Conservation (phyloP, 495 filamentous ascomycete genomes). For the Clohesyomyces aquaticus region DNA sequence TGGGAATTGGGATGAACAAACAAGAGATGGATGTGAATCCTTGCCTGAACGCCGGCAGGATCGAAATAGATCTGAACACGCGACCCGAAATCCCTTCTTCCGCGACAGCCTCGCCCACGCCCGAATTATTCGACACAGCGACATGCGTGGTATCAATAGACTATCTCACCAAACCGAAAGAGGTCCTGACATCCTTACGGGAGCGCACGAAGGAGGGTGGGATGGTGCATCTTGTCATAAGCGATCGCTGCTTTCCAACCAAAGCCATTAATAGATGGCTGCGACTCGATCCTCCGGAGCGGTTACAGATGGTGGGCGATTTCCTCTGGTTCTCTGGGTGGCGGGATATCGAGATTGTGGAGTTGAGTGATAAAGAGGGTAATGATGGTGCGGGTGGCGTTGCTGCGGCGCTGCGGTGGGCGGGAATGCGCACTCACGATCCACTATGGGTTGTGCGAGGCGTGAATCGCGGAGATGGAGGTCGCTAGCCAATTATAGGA, state of each 20-base stretch:
- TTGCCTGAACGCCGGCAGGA: conserved; percentile 36
- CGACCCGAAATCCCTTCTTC: conserved; percentile 37
- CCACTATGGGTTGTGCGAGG: conserved; percentile 45
- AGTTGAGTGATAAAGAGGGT: conserved; percentile 46
- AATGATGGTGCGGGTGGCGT: conserved; percentile 15
- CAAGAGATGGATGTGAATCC: conserved; percentile 49
- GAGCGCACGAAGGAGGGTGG: conserved; percentile 44
- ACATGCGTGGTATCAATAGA: conserved; percentile 53
- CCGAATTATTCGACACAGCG: conserved; percentile 44
- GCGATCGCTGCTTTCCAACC: conserved; percentile 56
- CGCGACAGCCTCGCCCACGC: background rate
- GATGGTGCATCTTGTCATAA: conserved; percentile 51
- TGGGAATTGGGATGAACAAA: conserved; percentile 52
- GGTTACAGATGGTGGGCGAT: conserved; percentile 52
- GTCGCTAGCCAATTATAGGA: too few relatives aligned
- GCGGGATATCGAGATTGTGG: conserved; percentile 53
- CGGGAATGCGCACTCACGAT: conserved; percentile 39
- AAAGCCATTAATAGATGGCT: conserved; percentile 43
- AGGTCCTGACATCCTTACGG: conserved; percentile 46
- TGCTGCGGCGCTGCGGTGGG: conserved; percentile 37
- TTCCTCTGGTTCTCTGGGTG: conserved; percentile 54
- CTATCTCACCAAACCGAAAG: conserved; percentile 50
- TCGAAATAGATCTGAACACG: conserved; percentile 49
- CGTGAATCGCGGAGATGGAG: background rate
- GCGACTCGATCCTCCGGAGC: conserved; percentile 35